Percentiles rank a stretch among this genome's conserved stretches.
Evolutionary conservation across 176 grass and related monocot species (phyloP).

Genomic region (Zea luxurians): DNA sequence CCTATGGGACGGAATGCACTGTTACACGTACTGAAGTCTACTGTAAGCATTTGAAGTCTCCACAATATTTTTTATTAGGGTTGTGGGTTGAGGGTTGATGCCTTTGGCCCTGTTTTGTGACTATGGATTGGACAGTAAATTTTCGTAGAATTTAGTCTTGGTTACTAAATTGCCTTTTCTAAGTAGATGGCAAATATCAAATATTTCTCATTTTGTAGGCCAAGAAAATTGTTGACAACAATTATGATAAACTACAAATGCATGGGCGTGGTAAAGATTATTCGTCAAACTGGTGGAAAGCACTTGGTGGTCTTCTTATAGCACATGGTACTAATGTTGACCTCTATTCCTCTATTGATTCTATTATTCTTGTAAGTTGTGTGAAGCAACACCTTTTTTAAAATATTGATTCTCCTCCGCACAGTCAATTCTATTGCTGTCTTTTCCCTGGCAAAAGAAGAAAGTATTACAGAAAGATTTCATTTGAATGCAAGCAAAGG

Average conservation of each 20-base stretch:
- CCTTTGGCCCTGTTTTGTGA: background rate
- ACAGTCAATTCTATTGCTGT: background rate
- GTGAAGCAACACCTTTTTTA: background rate
- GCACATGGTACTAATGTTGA: constrained; percentile 55
- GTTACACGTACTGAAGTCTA: background rate
- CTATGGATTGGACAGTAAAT: background rate
- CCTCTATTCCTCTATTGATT: constrained; percentile 12
- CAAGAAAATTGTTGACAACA: constrained; percentile 76
- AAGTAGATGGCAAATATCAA: constrained; percentile 10
- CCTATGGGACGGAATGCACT: background rate
- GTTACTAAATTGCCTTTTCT: background rate
- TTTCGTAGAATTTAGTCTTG: constrained; percentile 8
- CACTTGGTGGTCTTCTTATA: constrained; percentile 75
- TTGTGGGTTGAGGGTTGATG: background rate
- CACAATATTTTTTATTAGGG: too few species aligned
- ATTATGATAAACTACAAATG: constrained; percentile 78
- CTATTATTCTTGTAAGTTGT: background rate
- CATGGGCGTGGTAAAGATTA: constrained; percentile 85
- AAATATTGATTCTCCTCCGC: background rate
- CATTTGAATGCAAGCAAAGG: background rate
- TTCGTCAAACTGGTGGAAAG: constrained; percentile 94
- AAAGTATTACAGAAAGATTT: constrained; percentile 13
- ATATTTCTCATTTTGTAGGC: constrained; percentile 49
- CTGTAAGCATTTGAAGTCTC: too few species aligned
- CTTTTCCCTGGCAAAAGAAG: background rate